A percentile compares a stretch with the other conserved stretches of the same genome.
phyloP scores from a whole-genome alignment of 2,329 filamentous ascomycete genomes.

The Fusarium begoniae region DNA sequence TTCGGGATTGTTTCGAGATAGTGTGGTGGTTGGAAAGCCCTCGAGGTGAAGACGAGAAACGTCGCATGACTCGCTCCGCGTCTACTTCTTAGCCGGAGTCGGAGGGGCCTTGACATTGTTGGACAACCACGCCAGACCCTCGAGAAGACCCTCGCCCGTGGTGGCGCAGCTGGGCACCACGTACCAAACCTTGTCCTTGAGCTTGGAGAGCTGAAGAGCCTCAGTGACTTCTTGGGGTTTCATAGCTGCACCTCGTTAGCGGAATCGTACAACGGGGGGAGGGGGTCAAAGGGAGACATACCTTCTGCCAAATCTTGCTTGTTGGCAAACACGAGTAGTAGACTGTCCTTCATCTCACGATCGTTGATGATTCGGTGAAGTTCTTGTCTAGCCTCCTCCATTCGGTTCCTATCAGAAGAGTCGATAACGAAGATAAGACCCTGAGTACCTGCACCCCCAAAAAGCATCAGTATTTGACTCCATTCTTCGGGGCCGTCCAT shows the following conservation, averaged over 20 bases:
- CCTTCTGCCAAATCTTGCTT: constrained; percentile 94
- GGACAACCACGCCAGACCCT: constrained; percentile 84
- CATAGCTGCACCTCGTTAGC: constrained; percentile 66
- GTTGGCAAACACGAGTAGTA: constrained; percentile 96
- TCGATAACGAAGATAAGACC: constrained; percentile 99
- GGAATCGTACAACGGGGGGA: too few relatives aligned
- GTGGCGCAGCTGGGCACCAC: constrained; percentile 86
- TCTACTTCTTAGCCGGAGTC: constrained; percentile 64
- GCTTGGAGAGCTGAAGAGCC: constrained; percentile 76
- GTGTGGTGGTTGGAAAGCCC: neutral
- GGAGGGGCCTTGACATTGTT: constrained; percentile 80
- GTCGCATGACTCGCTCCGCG: neutral
- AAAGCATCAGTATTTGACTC: neutral
- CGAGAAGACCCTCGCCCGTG: constrained; percentile 81
- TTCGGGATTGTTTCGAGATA: constrained; percentile 14
- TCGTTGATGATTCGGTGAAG: constrained; percentile 98
- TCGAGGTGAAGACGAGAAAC: neutral
- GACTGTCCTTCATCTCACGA: constrained; percentile 94
- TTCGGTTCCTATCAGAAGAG: constrained; percentile 88
- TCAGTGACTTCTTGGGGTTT: constrained; percentile 83
- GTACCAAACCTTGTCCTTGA: constrained; percentile 87
- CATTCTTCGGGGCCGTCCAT: neutral
- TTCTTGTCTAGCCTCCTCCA: constrained; percentile 93
- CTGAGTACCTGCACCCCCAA: constrained; percentile 78
- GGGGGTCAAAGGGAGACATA: constrained; percentile 45